A percentile compares a stretch with the other conserved stretches of the same genome.
These are phyloP conservation scores for Pleurotus citrinopileatus DNA, from an alignment of 768 basidiomycete genomes.

Conservation along the genomic window DNA sequence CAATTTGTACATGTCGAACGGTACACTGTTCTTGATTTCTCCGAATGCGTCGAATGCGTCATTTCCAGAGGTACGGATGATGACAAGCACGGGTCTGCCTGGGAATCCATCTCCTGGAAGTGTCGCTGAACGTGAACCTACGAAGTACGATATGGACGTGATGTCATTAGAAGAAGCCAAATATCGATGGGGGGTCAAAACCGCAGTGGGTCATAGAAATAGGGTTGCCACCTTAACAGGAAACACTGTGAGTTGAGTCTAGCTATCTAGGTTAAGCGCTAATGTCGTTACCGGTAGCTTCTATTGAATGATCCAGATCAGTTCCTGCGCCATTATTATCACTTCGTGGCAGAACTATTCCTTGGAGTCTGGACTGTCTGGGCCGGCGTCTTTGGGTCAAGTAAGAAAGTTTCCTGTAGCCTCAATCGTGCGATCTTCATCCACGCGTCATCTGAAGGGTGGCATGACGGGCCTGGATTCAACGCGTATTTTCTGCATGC, in stretches of 20 bases:
- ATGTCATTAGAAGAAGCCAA: constrained; percentile 59
- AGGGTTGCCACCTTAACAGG: constrained; percentile 69
- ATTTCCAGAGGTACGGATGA: constrained; percentile 47
- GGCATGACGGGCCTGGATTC: constrained; percentile 76
- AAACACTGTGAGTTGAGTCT: constrained; percentile 53
- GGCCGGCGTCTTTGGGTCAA: constrained; percentile 45
- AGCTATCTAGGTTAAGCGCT: neutral
- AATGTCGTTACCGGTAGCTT: constrained; percentile 28
- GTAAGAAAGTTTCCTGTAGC: constrained; percentile 29
- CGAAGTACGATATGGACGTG: constrained; percentile 54
- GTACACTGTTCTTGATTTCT: constrained; percentile 4
- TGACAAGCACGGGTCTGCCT: constrained; percentile 64
- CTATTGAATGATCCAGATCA: constrained; percentile 68
- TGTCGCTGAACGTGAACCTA: constrained; percentile 66
- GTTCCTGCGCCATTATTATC: constrained; percentile 86
- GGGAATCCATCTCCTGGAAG: constrained; percentile 63
- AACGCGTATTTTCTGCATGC: constrained; percentile 75
- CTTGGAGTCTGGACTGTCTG: constrained; percentile 76
- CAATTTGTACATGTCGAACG: neutral
- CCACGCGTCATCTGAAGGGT: constrained; percentile 52
- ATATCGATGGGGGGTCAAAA: constrained; percentile 52
- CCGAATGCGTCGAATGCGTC: neutral
- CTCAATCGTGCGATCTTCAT: constrained; percentile 75
- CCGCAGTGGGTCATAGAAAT: constrained; percentile 27
- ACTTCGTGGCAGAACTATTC: constrained; percentile 80